Evolutionary conservation across 139 green algal genomes (phyloP), one percentile per base, ranked within the genome.

Genomic region (Volvox reticuliferus): DNA sequence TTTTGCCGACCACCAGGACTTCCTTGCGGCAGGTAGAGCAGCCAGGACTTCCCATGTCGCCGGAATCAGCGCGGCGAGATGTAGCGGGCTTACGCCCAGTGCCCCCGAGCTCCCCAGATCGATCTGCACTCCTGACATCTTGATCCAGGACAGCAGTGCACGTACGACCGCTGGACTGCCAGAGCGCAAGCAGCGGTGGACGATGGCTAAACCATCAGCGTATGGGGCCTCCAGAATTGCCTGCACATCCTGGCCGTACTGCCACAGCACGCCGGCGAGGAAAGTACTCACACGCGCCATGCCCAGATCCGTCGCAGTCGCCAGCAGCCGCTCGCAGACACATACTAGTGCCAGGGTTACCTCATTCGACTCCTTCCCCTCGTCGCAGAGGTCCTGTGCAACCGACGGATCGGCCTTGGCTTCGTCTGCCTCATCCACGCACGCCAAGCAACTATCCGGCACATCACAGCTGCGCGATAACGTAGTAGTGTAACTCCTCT

Each of bases 81-180:
- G 94, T 91, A 96, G 87, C 24, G 94, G 93, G 12, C 91, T 95
- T 35, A 96, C 19, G 37, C 94, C 94, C 24, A 33, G 68, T 0
- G 93, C 88, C 22, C 93, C 94, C 2, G 33, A 79, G 3, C 2
- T 21, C 78, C 82, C 91, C 63, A 91, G 87, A 32, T 83, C 77
- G 84, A 90, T 91, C 17, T 18, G 32, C 69, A 93, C 87, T 33
- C 85, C 87, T 55, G 78, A 63, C 9, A 18, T 26, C 21, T 20
- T 50, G 22, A 87, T 91, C 91, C 91, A 94, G n/a, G 77, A 87
- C 73, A 94, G 79, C 36, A 96, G 28, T 24, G 87, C 92, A 0
- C 33, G 30, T 83, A 96, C 85, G 20, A 93, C 67, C 12, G n/a
- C 9, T 32, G 93, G 63, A 65, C 61, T 92, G 61, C 92, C 82